Evolutionary conservation across 2,329 filamentous ascomycete species (phyloP), one percentile per base, ranked within the genome.

Genomic region (Fusarium anthophilum): DNA sequence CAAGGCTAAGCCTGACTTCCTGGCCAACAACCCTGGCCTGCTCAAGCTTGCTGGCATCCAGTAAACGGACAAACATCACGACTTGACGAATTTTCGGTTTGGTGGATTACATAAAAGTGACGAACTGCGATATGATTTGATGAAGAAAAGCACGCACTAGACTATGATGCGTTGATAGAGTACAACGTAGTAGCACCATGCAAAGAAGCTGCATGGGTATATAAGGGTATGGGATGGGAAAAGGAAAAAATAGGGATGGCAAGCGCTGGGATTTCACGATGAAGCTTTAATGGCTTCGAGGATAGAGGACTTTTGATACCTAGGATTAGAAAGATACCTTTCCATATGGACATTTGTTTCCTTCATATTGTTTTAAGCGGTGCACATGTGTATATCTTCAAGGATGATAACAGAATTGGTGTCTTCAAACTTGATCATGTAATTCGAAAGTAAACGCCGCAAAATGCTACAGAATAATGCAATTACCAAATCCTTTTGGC

Each of bases 401-500:
- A 35, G 9, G 24, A 18, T 17, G 38, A n/a, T 20, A 20, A n/a
- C 6, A 37, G n/a, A 47, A 39, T 32, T 30, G 32, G 24, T 28
- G 11, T 20, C 41, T 38, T 43, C 8, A 18, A 24, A 47, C 15
- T 28, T n/a, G 20, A 44, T 30, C 47, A 26, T 48, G n/a, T 26
- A 44, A 55, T 54, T 38, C 45, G 54, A 45, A 48, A 28, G 26
- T 35, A 24, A 73, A 73, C 63, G 60, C 72, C 56, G 30, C 57
- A 55, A 30, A 57, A 60, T 70, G 66, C 68, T 63, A 26, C 38
- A 44, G 22, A 41, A 59, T 6, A 26, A 57, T 37, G 30, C 8
- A 38, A 44, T 75, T 35, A 98, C 96, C 96, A 99, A 77, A 99
- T 99, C 80, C 96, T 89, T 87, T 98, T 98, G 2, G 94, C 94